phyloP scores from a whole-genome alignment of 305 asterid genomes.

The Striga hermonthica region DNA sequence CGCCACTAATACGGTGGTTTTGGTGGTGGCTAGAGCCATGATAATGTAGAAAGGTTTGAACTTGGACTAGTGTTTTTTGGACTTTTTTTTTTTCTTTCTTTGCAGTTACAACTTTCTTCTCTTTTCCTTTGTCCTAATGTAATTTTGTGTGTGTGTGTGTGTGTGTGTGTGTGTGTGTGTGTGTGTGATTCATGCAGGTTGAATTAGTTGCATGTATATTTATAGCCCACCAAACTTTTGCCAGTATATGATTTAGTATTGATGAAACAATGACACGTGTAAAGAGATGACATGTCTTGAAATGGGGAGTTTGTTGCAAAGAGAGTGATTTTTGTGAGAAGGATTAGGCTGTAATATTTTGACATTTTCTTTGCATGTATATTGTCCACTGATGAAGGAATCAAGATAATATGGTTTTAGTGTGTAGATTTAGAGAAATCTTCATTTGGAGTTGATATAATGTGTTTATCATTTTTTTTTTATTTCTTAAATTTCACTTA shows the following conservation, averaged over 20 bases:
- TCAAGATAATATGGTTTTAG: background rate
- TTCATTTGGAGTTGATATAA: background rate
- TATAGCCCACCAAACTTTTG: constrained; percentile 13
- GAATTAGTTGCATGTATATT: constrained; percentile 2
- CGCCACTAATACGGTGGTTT: constrained; percentile 3
- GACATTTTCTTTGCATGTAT: constrained; percentile 22
- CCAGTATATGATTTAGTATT: background rate
- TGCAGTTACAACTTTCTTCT: background rate
- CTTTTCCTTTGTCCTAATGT: background rate
- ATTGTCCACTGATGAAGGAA: background rate
- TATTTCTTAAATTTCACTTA: background rate
- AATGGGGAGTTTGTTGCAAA: background rate
- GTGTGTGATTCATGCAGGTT: background rate
- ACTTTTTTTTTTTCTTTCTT: background rate
- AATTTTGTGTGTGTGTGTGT: background rate
- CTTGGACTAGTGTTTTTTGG: background rate
- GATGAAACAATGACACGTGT: constrained; percentile 11
- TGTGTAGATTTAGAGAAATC: constrained; percentile 1
- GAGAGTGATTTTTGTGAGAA: background rate
- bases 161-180: background rate
- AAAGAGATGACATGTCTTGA: background rate
- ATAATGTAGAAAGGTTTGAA: background rate
- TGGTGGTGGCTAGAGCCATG: constrained; percentile 30
- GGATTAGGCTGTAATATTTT: background rate
- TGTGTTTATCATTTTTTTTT: background rate